phyloP scores from a whole-genome alignment of 1,284 basidiomycete genomes.

The Rhodotorula sp. region DNA sequence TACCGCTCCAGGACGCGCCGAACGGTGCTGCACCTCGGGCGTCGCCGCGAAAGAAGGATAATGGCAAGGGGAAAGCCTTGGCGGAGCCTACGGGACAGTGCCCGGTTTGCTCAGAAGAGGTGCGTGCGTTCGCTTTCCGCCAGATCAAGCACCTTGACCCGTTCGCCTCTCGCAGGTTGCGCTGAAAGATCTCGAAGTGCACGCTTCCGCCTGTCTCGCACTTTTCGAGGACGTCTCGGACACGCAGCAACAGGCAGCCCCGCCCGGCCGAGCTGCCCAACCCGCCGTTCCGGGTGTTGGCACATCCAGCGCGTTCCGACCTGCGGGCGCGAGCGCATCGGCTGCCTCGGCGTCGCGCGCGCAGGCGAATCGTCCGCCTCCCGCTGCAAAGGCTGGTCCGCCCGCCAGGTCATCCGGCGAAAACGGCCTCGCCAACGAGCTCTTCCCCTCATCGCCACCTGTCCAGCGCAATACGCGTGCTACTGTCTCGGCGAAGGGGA shows the following conservation, averaged over 20 bases:
- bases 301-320: background rate
- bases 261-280: no score
- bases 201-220: no score
- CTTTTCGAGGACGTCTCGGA: no score
- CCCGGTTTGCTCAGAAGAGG: background rate
- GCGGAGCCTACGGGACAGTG: background rate
- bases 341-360: background rate
- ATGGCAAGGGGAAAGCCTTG: constrained; percentile 4
- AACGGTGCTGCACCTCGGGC: background rate
- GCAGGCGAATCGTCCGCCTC: background rate
- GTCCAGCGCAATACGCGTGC: background rate
- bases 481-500: background rate
- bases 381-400: background rate
- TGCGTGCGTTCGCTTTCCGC: no score
- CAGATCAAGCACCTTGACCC: no score
- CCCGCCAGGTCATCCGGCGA: background rate
- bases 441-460: constrained; percentile 5
- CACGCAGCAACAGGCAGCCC: no score
- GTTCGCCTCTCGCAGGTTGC: no score
- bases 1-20: background rate
- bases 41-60: constrained; percentile 2
- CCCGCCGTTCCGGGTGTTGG: background rate
- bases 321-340: background rate
- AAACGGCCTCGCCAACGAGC: background rate
- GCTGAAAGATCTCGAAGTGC: no score